Evolutionary conservation across 164 flowering plant species (phyloP).

Genomic region (Berberis thunbergii): DNA sequence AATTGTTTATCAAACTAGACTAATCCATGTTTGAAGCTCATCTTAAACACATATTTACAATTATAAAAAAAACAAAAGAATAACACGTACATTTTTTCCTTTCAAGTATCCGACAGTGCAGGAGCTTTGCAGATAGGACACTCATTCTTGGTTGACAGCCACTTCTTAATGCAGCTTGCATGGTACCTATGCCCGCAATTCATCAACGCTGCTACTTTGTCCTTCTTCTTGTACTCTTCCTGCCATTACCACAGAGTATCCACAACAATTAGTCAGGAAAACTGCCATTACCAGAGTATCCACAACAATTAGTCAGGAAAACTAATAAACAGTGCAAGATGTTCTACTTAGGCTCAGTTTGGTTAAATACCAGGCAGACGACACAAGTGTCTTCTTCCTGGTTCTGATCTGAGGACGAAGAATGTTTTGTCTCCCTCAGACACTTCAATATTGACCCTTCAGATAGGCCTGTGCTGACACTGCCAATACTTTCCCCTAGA

Average conservation of each 20-base stretch:
- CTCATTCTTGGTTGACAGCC: slow-evolving; percentile 56
- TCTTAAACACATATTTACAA: slow-evolving; percentile 4
- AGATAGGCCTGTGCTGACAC: slow-evolving; percentile 53
- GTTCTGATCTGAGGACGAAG: slow-evolving; percentile 15
- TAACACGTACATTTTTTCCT: not conserved
- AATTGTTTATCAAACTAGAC: too few relatives aligned
- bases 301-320: not conserved
- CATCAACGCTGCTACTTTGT: slow-evolving; percentile 33
- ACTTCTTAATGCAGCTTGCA: slow-evolving; percentile 43
- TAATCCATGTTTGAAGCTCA: not conserved
- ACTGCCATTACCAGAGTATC: not conserved
- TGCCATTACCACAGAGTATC: slow-evolving; percentile 16
- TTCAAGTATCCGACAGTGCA: slow-evolving; percentile 23
- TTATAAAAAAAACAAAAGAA: not conserved
- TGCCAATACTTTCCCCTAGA: slow-evolving; percentile 62
- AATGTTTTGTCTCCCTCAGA: slow-evolving; percentile 29
- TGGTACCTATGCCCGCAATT: slow-evolving; percentile 53
- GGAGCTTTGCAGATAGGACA: slow-evolving; percentile 67
- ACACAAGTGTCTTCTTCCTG: slow-evolving; percentile 39
- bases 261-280: not conserved
- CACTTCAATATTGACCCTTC: slow-evolving; percentile 39
- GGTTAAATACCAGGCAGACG: slow-evolving; percentile 49
- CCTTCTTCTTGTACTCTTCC: slow-evolving; percentile 56
- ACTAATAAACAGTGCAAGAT: too few relatives aligned
- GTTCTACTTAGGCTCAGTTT: not conserved